Conservation (phyloP, 169 alveolate genomes). For the Condylostoma magnum region DNA sequence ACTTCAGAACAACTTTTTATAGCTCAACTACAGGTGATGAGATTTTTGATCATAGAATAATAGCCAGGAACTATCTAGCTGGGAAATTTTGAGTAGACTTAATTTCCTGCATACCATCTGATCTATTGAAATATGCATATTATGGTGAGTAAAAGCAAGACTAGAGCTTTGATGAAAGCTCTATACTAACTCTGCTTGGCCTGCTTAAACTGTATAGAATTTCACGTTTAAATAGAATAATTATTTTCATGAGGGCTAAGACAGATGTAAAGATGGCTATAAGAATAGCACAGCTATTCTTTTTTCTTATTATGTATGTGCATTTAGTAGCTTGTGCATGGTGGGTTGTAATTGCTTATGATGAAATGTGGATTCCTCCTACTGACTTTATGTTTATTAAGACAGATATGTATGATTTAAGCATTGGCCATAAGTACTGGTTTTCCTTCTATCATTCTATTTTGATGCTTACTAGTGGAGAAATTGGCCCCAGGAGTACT, state of each 20-base stretch:
- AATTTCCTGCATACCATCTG: background rate
- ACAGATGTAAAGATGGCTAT: conserved; percentile 1
- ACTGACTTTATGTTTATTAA: background rate
- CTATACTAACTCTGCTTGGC: conserved; percentile 8
- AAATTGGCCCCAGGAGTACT: background rate
- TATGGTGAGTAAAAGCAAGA: background rate
- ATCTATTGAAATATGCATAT: background rate
- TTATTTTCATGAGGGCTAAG: conserved; percentile 7
- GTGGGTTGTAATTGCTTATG: background rate
- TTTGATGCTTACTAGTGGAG: background rate
- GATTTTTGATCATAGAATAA: conserved; percentile 1
- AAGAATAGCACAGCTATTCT: background rate
- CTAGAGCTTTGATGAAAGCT: background rate
- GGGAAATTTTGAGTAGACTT: conserved; percentile 29
- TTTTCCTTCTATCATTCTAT: conserved; percentile 16
- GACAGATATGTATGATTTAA: conserved; percentile 11
- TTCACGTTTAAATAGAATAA: conserved; percentile 10
- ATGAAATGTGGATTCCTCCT: conserved; percentile 21
- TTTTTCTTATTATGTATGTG: background rate
- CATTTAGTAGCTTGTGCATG: conserved; percentile 23
- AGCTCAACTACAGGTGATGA: conserved; percentile 12
- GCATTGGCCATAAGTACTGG: background rate
- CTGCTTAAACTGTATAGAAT: conserved; percentile 20
- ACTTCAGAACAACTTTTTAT: conserved; percentile 25
- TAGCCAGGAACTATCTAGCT: conserved; percentile 10